Percentiles rank a stretch among this genome's conserved stretches.
phyloP scores from a whole-genome alignment of 2,329 filamentous ascomycete genomes.

The Fusarium pilosicola region DNA sequence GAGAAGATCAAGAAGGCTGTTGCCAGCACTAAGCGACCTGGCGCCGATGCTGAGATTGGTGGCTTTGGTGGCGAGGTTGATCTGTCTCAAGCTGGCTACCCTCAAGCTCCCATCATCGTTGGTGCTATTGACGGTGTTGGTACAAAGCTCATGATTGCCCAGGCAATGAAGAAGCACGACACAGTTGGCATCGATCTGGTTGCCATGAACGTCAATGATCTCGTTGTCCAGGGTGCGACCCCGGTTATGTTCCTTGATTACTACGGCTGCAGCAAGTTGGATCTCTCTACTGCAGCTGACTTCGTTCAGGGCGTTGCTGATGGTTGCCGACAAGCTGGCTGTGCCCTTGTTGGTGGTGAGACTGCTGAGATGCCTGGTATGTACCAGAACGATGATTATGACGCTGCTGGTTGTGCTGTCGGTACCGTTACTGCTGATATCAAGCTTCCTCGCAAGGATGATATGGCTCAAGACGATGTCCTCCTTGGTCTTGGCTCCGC shows the following conservation, averaged over 20 bases:
- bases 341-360: slow-evolving; percentile 94
- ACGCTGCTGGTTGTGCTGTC: slow-evolving; percentile 89
- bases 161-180: slow-evolving; percentile 87
- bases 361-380: slow-evolving; percentile 99
- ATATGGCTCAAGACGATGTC: slow-evolving; percentile 85
- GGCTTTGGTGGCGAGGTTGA: slow-evolving; percentile 81
- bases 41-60: slow-evolving; percentile 92
- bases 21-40: slow-evolving; percentile 83
- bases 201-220: slow-evolving; percentile 98
- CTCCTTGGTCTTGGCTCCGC: slow-evolving; percentile 86
- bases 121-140: slow-evolving; percentile 96
- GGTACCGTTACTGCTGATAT: slow-evolving; percentile 78
- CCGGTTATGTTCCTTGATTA: slow-evolving; percentile 98
- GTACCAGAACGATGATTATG: slow-evolving; percentile 89
- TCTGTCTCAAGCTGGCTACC: slow-evolving; percentile 77
- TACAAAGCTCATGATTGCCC: slow-evolving; percentile 96
- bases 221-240: slow-evolving; percentile 94
- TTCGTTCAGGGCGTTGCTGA: slow-evolving; percentile 92
- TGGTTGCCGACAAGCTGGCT: slow-evolving; percentile 85
- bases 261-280: slow-evolving; percentile 91
- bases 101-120: slow-evolving; percentile 82
- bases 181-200: slow-evolving; percentile 97
- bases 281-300: slow-evolving; percentile 79
- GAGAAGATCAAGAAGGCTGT: slow-evolving; percentile 91
- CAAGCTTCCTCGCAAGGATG: slow-evolving; percentile 78